Base-by-base conservation (phyloP, 176 grass and related monocot genomes). In the Ampelocalamus luodianensis region DNA sequence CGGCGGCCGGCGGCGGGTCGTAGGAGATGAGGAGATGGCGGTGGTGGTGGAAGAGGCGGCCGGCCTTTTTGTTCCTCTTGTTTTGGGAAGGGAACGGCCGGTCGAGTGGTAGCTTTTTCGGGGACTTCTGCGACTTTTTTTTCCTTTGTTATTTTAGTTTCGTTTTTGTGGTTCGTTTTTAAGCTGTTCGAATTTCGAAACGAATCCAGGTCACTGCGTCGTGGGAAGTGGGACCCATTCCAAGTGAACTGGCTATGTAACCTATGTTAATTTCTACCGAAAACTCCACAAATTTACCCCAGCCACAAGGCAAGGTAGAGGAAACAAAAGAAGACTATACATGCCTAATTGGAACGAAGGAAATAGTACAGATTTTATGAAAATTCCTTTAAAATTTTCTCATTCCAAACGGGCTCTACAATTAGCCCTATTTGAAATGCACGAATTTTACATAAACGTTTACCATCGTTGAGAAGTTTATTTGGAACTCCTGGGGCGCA, bases 31-130 rank as follows among this genome's bases (percentile, higher is more conserved):
- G 60, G 32, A 20, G 63, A 32, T 9, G 70, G 40, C 40, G 40
- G 49, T 63, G 71, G 14, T 46, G 76, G 58, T n/a, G 18, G 18
- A 29, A 54, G 38, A 34, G 22, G 43, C 34, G 24, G 84, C 73
- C 67, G 79, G 58, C 56, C 72, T 45, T 8, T 82, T 6, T 45
- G 10, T 11, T 45, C 18, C 43, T 71, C 55, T 14, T n/a, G 84
- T 67, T 45, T 84, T 10, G 42, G 77, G 60, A 36, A 51, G 69
- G n/a, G 60, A 49, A 80, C 60, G 78, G 55, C 78, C 76, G 75
- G 38, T 61, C 75, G 63, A 50, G 55, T 1, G 54, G 54, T 78
- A 16, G 36, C 59, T 6, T 82, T 78, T 78, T 29, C 20, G 37
- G 45, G 72, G 45, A 34, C n/a, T 26, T 54, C 20, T 32, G 63